Evolutionary conservation across 1,284 basidiomycete species (phyloP).

Genomic region (Trichosporon coremiiforme): DNA sequence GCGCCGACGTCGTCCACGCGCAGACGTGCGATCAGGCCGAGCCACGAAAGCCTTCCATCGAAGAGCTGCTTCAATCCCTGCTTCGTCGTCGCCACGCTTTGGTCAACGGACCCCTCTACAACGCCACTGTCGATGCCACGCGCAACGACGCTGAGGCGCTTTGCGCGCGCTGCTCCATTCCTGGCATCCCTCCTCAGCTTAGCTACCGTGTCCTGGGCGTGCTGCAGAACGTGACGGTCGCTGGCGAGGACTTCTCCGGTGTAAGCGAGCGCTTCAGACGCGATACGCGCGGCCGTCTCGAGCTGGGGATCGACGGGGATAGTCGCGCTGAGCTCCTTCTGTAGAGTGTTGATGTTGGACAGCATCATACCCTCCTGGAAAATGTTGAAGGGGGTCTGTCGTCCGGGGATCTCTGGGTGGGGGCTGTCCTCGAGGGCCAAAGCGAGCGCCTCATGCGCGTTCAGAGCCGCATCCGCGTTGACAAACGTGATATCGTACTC

Average conservation of each 20-base stretch:
- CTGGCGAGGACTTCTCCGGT: constrained; percentile 35
- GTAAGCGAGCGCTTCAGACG: constrained; percentile 35
- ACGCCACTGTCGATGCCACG: constrained; percentile 47
- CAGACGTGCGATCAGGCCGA: constrained; percentile 63
- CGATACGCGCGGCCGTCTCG: constrained; percentile 32
- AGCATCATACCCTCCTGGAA: constrained; percentile 48
- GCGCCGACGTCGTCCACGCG: constrained; percentile 71
- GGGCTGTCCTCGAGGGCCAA: constrained; percentile 28
- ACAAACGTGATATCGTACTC: constrained; percentile 37
- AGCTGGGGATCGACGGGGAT: constrained; percentile 31
- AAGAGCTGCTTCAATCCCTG: constrained; percentile 63
- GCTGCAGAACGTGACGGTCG: constrained; percentile 34
- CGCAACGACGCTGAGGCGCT: constrained; percentile 40
- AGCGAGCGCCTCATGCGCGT: constrained; percentile 42
- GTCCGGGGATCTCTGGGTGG: constrained; percentile 15
- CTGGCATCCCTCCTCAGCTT: constrained; percentile 31
- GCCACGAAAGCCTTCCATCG: constrained; percentile 64
- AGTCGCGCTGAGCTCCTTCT: constrained; percentile 28
- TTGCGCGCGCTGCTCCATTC: constrained; percentile 38
- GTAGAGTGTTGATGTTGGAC: constrained; percentile 45
- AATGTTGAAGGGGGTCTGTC: constrained; percentile 36
- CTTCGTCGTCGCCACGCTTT: constrained; percentile 61
- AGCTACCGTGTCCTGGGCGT: constrained; percentile 31
- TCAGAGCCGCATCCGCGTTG: constrained; percentile 40
- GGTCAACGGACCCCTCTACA: constrained; percentile 59